Evolutionary conservation across 805 yeast genomes (phyloP), one percentile per base, ranked within the genome.

Genomic region (Pachysolen tannophilus): DNA sequence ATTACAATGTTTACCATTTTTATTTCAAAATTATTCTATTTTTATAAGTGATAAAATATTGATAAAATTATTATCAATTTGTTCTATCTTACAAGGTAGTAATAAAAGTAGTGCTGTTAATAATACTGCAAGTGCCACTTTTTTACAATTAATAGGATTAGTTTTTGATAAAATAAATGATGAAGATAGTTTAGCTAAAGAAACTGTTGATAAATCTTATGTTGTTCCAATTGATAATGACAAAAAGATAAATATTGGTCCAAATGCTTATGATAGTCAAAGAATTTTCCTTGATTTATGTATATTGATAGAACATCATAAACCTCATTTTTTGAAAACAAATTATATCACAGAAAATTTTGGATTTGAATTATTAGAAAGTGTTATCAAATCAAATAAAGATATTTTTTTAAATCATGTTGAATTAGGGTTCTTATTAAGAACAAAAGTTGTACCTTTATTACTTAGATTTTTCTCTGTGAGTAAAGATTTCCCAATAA

Each of bases 91-190:
- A 33, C 87, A 84, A 38, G 61, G 75, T 10, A 68, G 76, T 10
- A 81, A 75, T 41, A 81, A 82, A 46, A 70, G 78, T 5, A 74
- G 82, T 0, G 83, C 84, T 46, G 95, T 92, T 5, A 68, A 75
- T 10, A 88, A 87, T 48, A 84, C 97, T 0, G 96, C 97, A 0
- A 78, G 85, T 33, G 98, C 97, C 2, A 86, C 97, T 3, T 68
- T 87, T 30, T 94, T 87, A 43, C 97, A 92, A 53, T 59, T 92
- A 28, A 69, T 87, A 30, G 75, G 82, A 25, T 74, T 82, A 20
- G 71, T 87, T 0, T 90, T 82, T 54, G 97, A 90, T 37, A 68
- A 75, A 49, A 67, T 75, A 31, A 43, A 52, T 13, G 62, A 57
- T 4, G 73, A 69, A 28, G 70, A 63, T 38, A 47, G 52, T 14